phyloP scores from a whole-genome alignment of 2,329 filamentous ascomycete species.

The Penicillium sp. region DNA sequence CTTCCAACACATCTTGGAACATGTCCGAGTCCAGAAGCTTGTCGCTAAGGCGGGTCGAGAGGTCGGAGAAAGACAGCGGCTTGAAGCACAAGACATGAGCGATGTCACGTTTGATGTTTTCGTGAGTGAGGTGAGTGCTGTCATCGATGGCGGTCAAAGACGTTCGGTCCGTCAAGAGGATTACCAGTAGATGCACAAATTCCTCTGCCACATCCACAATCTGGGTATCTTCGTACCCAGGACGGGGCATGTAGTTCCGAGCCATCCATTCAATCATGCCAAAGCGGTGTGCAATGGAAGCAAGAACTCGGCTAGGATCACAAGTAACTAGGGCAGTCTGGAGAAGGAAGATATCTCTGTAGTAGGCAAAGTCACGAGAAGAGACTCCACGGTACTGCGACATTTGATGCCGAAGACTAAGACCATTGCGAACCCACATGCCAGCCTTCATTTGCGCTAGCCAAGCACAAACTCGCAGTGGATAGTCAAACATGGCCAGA shows the following conservation, averaged over 20 bases:
- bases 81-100: slow-evolving; percentile 95
- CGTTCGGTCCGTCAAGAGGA: slow-evolving; percentile 84
- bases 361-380: slow-evolving; percentile 88
- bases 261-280: slow-evolving; percentile 85
- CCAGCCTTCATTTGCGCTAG: slow-evolving; percentile 96
- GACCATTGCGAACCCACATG: slow-evolving; percentile 98
- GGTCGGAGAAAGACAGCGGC: slow-evolving; percentile 89
- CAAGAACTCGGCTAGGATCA: slow-evolving; percentile 77
- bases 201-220: slow-evolving; percentile 93
- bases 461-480: slow-evolving; percentile 91
- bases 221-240: slow-evolving; percentile 80
- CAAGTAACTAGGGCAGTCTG: slow-evolving; percentile 89
- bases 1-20: slow-evolving; percentile 78
- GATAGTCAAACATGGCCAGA: slow-evolving; percentile 87
- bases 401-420: slow-evolving; percentile 93
- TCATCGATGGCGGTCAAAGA: slow-evolving; percentile 56
- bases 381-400: slow-evolving; percentile 87
- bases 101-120: slow-evolving; percentile 82
- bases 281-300: slow-evolving; percentile 88
- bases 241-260: slow-evolving; percentile 71
- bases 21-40: slow-evolving; percentile 86
- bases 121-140: slow-evolving; percentile 54
- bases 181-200: slow-evolving; percentile 88
- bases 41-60: slow-evolving; percentile 81
- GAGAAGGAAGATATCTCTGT: slow-evolving; percentile 89